phyloP scores from a whole-genome alignment of 2,329 filamentous ascomycete genomes.

The Ceratocystis lukuohia region DNA sequence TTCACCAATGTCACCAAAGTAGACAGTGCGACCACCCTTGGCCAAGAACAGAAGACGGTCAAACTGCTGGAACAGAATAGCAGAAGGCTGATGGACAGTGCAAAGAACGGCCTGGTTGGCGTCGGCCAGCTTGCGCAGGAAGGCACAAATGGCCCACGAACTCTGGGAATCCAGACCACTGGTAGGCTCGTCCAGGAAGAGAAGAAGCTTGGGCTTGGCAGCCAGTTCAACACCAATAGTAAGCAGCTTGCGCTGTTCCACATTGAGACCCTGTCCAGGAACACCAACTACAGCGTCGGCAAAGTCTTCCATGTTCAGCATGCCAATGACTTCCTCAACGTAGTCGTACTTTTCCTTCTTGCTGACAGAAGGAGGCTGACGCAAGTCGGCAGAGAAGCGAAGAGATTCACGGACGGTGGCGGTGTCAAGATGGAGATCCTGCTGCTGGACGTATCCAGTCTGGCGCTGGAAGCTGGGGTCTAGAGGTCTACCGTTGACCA shows the following conservation, averaged over 20 bases:
- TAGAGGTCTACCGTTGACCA: conserved; percentile 46
- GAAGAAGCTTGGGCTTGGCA: conserved; percentile 42
- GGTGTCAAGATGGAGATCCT: conserved; percentile 41
- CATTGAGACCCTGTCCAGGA: conserved; percentile 46
- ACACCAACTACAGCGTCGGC: conserved; percentile 52
- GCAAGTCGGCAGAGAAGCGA: conserved; percentile 42
- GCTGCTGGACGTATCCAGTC: conserved; percentile 43
- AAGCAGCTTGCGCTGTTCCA: conserved; percentile 48
- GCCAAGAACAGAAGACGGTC: conserved; percentile 52
- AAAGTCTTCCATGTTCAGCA: conserved; percentile 54
- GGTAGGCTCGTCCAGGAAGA: conserved; percentile 51
- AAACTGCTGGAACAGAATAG: conserved; percentile 41
- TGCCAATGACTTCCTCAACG: conserved; percentile 51
- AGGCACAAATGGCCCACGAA: conserved; percentile 49
- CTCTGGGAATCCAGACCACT: conserved; percentile 49
- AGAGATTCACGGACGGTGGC: conserved; percentile 43
- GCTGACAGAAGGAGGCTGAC: conserved; percentile 41
- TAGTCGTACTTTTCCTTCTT: conserved; percentile 46
- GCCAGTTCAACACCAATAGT: conserved; percentile 49
- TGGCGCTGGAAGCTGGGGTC: conserved; percentile 49
- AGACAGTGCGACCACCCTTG: conserved; percentile 52
- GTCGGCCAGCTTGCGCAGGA: conserved; percentile 47
- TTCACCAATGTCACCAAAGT: conserved; percentile 53
- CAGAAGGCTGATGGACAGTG: conserved; percentile 43
- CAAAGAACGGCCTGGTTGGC: conserved; percentile 41